A percentile compares a stretch with the other conserved stretches of the same genome.
Conservation (phyloP, 371 early-diverging fungal species). For the Apophysomyces elegans region DNA sequence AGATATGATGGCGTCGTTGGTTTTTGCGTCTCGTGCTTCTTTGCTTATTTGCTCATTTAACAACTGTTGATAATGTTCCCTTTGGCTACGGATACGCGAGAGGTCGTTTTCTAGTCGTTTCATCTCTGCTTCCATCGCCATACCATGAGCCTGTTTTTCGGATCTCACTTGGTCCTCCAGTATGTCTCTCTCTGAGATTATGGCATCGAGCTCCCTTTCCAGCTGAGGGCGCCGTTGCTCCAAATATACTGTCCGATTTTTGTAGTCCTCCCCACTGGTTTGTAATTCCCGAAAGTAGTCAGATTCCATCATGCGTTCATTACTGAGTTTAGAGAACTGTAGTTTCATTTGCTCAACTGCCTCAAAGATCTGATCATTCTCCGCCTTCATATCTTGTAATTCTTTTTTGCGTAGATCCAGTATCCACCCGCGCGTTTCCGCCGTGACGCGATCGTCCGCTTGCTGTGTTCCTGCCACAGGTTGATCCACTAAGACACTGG, state of each 20-base stretch:
- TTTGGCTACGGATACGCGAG: slow-evolving; percentile 74
- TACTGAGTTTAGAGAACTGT: slow-evolving; percentile 42
- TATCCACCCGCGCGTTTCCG: slow-evolving; percentile 37
- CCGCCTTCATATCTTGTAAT: slow-evolving; percentile 72
- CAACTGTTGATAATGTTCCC: slow-evolving; percentile 46
- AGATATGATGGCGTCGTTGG: slow-evolving; percentile 22
- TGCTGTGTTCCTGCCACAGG: slow-evolving; percentile 24
- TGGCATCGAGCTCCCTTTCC: slow-evolving; percentile 24
- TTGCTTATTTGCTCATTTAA: slow-evolving; percentile 30
- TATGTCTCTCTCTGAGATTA: slow-evolving; percentile 24
- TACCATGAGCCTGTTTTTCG: slow-evolving; percentile 30
- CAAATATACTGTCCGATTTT: slow-evolving; percentile 33
- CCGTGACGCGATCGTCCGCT: slow-evolving; percentile 25
- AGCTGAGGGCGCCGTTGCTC: slow-evolving; percentile 34
- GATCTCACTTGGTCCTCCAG: slow-evolving; percentile 30
- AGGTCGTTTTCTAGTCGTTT: slow-evolving; percentile 78
- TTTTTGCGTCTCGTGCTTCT: slow-evolving; percentile 23
- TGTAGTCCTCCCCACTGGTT: slow-evolving; percentile 52
- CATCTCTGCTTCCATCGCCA: slow-evolving; percentile 68
- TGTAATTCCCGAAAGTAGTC: slow-evolving; percentile 61
- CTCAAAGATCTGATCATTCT: slow-evolving; percentile 61
- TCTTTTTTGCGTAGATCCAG: slow-evolving; percentile 68
- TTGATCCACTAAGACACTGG: slow-evolving; percentile 27
- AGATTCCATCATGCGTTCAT: slow-evolving; percentile 56
- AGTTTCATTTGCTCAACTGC: slow-evolving; percentile 58